Evolutionary conservation across 345 rosid genomes (phyloP), one percentile per base, ranked within the genome.

Genomic region (Stellera chamaejasme): DNA sequence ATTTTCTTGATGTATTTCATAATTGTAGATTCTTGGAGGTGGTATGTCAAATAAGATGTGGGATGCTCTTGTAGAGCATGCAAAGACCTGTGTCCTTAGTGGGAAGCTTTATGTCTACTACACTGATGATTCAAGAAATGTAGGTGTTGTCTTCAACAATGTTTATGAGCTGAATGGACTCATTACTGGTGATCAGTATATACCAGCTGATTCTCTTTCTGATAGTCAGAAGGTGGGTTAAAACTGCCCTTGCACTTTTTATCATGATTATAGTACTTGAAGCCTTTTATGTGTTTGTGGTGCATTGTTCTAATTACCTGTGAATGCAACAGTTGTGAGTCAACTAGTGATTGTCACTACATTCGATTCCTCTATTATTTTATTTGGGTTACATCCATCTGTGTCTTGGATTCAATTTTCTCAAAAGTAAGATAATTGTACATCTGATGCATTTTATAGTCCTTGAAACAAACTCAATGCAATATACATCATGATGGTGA

Each of bases 21-120:
- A 60, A 50, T 58, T 73, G 58, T 72, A 93, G 99, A 83, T 80
- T 79, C 95, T 93, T 52, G 99, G 99, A 56, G 83, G 92, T 48
- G 99, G 99, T n/a, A 93, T 93, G 97, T 90, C 99, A 63, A 93
- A 90, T 79, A 90, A 82, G 80, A 93, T 93, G 99, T 93, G 99
- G 99, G 99, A 93, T 0, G 95, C 97, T 63, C 84, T 93, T 59
- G 54, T 82, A 63, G 97, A 93, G 56, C 99, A 93, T 49, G 95
- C 99, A 10, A 93, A 93, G 84, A 93, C 99, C 25, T 93, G 99
- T 69, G 95, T 71, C 65, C 83, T 82, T 25, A 61, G 85, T 52
- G 80, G 95, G 56, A 93, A 90, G 79, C 72, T 83, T 59, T 87
- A 93, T 69, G 75, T 93, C 59, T 93, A 81, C 68, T 82, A 90